A percentile compares a stretch with the other conserved stretches of the same genome.
Evolutionary conservation across 176 grass and related monocot genomes (phyloP).

Genomic region (Carex pumila): DNA sequence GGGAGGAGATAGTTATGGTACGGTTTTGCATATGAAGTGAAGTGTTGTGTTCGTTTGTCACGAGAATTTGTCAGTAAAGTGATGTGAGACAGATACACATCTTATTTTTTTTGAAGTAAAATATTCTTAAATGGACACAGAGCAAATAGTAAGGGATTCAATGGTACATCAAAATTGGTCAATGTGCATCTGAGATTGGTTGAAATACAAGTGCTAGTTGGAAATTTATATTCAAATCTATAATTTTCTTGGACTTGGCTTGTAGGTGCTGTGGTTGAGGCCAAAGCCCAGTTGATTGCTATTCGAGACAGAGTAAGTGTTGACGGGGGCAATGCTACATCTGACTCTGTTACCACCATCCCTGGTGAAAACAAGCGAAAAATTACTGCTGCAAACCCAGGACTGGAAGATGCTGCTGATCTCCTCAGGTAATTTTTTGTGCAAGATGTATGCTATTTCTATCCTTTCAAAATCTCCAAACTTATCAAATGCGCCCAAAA

Average conservation of each 20-base stretch:
- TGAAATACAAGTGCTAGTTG: not conserved
- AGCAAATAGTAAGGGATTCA: not conserved
- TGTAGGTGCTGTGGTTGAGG: slow-evolving; percentile 75
- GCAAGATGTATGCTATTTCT: not conserved
- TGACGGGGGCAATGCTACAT: slow-evolving; percentile 33
- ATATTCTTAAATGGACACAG: not conserved
- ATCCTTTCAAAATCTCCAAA: not conserved
- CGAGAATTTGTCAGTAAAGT: not conserved
- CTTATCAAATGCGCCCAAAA: not conserved
- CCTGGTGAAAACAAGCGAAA: slow-evolving; percentile 49
- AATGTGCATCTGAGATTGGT: not conserved
- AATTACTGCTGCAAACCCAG: slow-evolving; percentile 74
- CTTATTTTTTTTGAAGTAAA: not conserved
- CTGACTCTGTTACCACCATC: slow-evolving; percentile 17
- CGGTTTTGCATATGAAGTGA: not conserved
- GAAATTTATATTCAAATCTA: not conserved
- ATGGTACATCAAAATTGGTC: no score
- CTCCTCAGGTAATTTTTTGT: slow-evolving; percentile 62
- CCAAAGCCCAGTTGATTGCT: slow-evolving; percentile 67
- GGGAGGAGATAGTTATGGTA: not conserved
- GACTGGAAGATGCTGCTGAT: slow-evolving; percentile 76
- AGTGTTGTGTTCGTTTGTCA: not conserved
- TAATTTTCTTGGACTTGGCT: slow-evolving; percentile 12
- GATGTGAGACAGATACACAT: not conserved
- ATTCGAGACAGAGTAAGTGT: slow-evolving; percentile 66